phyloP scores from a whole-genome alignment of 2,329 filamentous ascomycete species.

The Fusarium sp. region DNA sequence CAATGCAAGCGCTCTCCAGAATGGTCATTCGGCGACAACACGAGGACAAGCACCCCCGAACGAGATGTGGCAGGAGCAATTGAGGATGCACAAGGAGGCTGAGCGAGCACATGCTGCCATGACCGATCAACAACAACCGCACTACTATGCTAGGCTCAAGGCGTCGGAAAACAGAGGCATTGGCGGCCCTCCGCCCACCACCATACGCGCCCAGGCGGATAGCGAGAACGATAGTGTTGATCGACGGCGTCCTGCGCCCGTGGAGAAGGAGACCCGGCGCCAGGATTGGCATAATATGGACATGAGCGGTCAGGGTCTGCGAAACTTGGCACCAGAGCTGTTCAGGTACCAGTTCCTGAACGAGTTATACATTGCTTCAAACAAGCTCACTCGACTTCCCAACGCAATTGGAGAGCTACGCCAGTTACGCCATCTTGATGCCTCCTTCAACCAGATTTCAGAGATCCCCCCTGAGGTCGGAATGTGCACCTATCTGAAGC shows the following conservation, averaged over 20 bases:
- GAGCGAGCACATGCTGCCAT: slow-evolving; percentile 76
- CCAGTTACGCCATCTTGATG: slow-evolving; percentile 81
- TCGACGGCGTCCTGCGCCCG: slow-evolving; percentile 68
- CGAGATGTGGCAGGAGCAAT: slow-evolving; percentile 87
- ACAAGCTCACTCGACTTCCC: slow-evolving; percentile 84
- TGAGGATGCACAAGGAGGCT: slow-evolving; percentile 79
- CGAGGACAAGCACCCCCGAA: slow-evolving; percentile 62
- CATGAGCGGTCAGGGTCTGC: slow-evolving; percentile 92
- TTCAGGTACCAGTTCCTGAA: slow-evolving; percentile 90
- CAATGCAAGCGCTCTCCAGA: slow-evolving; percentile 61
- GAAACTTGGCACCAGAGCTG: slow-evolving; percentile 78
- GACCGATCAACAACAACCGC: slow-evolving; percentile 69
- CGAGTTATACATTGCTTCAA: slow-evolving; percentile 92
- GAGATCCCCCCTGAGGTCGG: slow-evolving; percentile 89
- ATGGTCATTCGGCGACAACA: slow-evolving; percentile 60
- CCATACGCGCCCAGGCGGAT: slow-evolving; percentile 57
- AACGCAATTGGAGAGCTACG: slow-evolving; percentile 82
- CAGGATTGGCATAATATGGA: slow-evolving; percentile 95
- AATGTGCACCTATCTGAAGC: slow-evolving; percentile 93
- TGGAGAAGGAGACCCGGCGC: slow-evolving; percentile 70
- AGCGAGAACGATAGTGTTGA: slow-evolving; percentile 64
- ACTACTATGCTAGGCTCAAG: slow-evolving; percentile 76
- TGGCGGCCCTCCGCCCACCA: slow-evolving; percentile 59
- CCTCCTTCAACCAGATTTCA: slow-evolving; percentile 85
- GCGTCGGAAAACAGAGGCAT: slow-evolving; percentile 74